Evolutionary conservation across 2,329 filamentous ascomycete genomes (phyloP).

Genomic region (Aspergillus costaricaensis): DNA sequence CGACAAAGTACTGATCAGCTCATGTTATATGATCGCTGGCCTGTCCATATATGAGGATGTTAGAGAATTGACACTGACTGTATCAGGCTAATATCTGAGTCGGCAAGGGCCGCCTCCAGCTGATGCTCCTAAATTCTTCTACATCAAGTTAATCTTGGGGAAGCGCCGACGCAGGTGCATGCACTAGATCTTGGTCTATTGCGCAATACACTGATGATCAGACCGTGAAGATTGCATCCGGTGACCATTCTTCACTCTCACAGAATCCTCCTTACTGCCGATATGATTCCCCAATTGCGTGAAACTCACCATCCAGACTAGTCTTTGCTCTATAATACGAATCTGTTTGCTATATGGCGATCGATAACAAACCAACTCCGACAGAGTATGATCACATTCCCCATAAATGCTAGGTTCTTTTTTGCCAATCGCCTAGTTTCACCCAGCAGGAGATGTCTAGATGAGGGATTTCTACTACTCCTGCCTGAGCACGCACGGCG

Average conservation of each 20-base stretch:
- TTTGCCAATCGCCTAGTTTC: not conserved
- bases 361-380: too few relatives aligned
- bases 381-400: too few relatives aligned
- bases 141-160: not conserved
- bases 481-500: not conserved
- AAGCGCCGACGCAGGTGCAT: not conserved
- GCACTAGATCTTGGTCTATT: not conserved
- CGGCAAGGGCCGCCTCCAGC: not conserved
- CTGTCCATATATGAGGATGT: not conserved
- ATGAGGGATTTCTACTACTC: not conserved
- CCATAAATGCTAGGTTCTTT: too few relatives aligned
- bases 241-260: not conserved
- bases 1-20: not conserved
- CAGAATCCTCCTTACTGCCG: too few relatives aligned
- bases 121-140: not conserved
- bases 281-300: too few relatives aligned
- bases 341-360: too few relatives aligned
- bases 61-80: too few relatives aligned
- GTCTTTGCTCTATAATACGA: not conserved
- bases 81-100: too few relatives aligned
- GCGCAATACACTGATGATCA: not conserved
- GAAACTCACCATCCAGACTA: slow-evolving; percentile 8
- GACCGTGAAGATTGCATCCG: not conserved
- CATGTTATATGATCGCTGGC: not conserved
- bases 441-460: not conserved